These are phyloP conservation scores for Cladophialophora bantiana DNA, from an alignment of 2,329 filamentous ascomycete species.

Conservation along the genomic window DNA sequence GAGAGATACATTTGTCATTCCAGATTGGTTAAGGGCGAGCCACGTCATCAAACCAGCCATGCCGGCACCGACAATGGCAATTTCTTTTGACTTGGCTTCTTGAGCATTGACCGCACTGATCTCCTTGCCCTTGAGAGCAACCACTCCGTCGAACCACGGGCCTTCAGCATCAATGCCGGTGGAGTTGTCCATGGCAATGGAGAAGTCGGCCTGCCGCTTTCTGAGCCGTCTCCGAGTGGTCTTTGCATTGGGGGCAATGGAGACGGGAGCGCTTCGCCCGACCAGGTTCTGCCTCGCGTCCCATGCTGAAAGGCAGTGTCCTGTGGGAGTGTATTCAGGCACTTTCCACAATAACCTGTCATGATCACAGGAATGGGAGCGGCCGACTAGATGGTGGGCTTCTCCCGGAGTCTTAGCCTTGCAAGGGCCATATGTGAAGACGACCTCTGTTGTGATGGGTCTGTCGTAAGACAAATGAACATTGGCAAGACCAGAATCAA, in stretches of 20 bases:
- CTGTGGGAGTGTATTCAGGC: slow-evolving; percentile 25
- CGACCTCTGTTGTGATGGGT: slow-evolving; percentile 18
- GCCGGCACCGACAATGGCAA: slow-evolving; percentile 79
- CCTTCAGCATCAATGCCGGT: slow-evolving; percentile 49
- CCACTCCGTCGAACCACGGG: slow-evolving; percentile 52
- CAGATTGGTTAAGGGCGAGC: slow-evolving; percentile 53
- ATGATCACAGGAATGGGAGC: slow-evolving; percentile 26
- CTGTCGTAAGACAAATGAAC: slow-evolving; percentile 26
- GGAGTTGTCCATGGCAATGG: slow-evolving; percentile 40
- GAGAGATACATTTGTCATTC: slow-evolving; percentile 56
- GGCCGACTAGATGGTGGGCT: slow-evolving; percentile 30
- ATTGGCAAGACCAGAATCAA: slow-evolving; percentile 32
- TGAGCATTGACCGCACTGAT: slow-evolving; percentile 40
- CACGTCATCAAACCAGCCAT: slow-evolving; percentile 73
- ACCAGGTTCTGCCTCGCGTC: slow-evolving; percentile 24
- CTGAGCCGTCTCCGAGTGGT: slow-evolving; percentile 25
- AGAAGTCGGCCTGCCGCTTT: slow-evolving; percentile 33
- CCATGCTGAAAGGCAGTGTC: slow-evolving; percentile 30
- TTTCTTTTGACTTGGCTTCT: slow-evolving; percentile 49
- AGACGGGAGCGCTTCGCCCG: slow-evolving; percentile 30
- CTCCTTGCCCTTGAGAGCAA: slow-evolving; percentile 46
- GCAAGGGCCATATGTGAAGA: slow-evolving; percentile 31
- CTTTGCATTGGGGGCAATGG: slow-evolving; percentile 21
- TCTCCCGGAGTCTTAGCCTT: slow-evolving; percentile 26
- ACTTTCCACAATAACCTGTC: slow-evolving; percentile 32